phyloP scores from a whole-genome alignment of 176 grass and related monocot species.

The Ananas comosus region DNA sequence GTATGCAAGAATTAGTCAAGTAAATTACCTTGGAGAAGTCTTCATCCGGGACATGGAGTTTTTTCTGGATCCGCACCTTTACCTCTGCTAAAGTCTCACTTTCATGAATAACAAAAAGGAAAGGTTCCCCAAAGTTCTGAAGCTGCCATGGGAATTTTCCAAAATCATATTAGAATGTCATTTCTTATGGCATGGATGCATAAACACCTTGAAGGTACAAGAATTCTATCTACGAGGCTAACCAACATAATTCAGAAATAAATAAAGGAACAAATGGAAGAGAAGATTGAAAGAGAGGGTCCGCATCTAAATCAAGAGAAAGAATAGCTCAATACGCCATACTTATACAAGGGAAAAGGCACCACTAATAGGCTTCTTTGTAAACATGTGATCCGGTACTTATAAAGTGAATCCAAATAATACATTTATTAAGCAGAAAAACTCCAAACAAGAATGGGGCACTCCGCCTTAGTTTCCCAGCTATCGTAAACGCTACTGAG shows the following conservation, averaged over 20 bases:
- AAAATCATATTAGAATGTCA: not conserved
- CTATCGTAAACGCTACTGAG: constrained; percentile 12
- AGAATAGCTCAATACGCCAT: too few species aligned
- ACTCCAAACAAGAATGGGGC: not conserved
- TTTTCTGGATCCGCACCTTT: constrained; percentile 69
- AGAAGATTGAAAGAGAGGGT: too few species aligned
- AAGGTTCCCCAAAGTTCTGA: constrained; percentile 94
- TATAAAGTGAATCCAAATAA: not conserved
- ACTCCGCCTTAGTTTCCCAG: not conserved
- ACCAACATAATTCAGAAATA: not conserved
- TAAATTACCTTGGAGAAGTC: constrained; percentile 83
- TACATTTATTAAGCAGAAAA: not conserved
- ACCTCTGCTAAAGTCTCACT: constrained; percentile 72
- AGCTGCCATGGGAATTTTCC: constrained; percentile 37
- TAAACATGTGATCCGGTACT: too few species aligned
- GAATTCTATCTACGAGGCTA: not conserved
- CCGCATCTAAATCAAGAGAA: too few species aligned
- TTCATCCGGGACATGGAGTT: constrained; percentile 57
- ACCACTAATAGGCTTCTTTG: too few species aligned
- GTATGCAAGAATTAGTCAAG: too few species aligned
- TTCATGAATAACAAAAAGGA: constrained; percentile 70
- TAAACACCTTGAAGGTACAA: not conserved
- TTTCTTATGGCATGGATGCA: not conserved
- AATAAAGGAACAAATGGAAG: too few species aligned
- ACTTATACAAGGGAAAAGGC: too few species aligned